phyloP scores from a whole-genome alignment of 768 basidiomycete genomes.

The Saitozyma sp. region DNA sequence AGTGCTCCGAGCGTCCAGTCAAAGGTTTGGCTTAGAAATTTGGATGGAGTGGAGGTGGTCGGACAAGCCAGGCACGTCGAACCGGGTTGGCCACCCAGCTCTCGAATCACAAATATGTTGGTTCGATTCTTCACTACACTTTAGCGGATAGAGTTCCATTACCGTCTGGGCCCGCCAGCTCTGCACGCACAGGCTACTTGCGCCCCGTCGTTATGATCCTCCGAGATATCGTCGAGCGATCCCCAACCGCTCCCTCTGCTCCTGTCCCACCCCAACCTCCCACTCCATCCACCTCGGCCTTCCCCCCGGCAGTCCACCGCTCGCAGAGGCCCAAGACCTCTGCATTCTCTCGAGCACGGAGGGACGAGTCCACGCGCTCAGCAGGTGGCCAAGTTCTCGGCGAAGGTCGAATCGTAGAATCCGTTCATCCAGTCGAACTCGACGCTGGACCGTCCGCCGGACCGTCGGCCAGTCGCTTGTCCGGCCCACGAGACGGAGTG shows the following conservation, averaged over 20 bases:
- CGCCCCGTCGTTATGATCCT: slow-evolving; percentile 20
- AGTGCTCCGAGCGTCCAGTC: too few relatives aligned
- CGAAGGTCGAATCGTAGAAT: neutral
- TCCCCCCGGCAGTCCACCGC: slow-evolving; percentile 10
- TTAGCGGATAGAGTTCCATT: too few relatives aligned
- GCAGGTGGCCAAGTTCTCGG: neutral
- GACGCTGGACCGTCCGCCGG: neutral
- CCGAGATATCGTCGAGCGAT: slow-evolving; percentile 35
- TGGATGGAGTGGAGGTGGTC: too few relatives aligned
- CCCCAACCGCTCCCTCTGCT: slow-evolving; percentile 18
- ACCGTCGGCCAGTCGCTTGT: neutral
- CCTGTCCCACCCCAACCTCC: slow-evolving; percentile 41
- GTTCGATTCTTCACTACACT: too few relatives aligned
- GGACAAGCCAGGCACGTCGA: too few relatives aligned
- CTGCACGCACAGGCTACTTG: too few relatives aligned
- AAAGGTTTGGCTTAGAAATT: too few relatives aligned
- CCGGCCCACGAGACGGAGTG: too few relatives aligned
- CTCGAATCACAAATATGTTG: too few relatives aligned
- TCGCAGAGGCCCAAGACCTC: neutral
- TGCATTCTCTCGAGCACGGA: neutral
- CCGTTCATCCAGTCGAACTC: neutral
- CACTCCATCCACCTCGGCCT: slow-evolving; percentile 54
- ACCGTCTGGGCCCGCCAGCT: too few relatives aligned
- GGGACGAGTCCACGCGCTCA: neutral
- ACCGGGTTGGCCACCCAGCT: too few relatives aligned